Conservation (phyloP, 1,139 yeast species). For the Kurtzmaniella quercitrusa region DNA sequence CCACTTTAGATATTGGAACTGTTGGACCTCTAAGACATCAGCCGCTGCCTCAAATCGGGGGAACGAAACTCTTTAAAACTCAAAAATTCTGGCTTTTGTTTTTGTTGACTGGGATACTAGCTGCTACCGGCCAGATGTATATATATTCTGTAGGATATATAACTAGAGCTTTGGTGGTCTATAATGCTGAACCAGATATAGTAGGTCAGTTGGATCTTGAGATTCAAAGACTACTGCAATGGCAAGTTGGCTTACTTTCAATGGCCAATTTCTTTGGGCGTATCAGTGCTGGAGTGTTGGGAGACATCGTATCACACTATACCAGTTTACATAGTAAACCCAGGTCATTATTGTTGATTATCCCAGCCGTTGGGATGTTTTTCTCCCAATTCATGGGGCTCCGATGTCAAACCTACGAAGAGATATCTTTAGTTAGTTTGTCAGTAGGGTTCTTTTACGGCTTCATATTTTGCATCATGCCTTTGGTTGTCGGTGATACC, state of each 20-base stretch:
- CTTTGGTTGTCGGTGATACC: conserved; percentile 53
- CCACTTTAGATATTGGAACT: too few relatives aligned
- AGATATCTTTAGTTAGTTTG: conserved; percentile 36
- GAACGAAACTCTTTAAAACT: conserved; percentile 24
- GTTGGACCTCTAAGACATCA: conserved; percentile 4
- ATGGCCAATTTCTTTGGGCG: conserved; percentile 54
- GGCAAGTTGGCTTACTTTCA: conserved; percentile 54
- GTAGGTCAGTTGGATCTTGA: conserved; percentile 21
- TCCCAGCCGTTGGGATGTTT: conserved; percentile 42
- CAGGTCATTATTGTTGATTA: conserved; percentile 41
- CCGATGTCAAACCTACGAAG: conserved; percentile 20
- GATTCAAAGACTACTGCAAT: conserved; percentile 48
- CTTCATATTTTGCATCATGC: conserved; percentile 52
- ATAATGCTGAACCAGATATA: conserved; percentile 10
- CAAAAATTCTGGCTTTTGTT: conserved; percentile 48
- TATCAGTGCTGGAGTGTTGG: conserved; percentile 46
- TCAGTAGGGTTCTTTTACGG: conserved; percentile 56
- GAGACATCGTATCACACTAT: conserved; percentile 35
- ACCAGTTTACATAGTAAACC: conserved; percentile 38
- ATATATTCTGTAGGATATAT: conserved; percentile 60
- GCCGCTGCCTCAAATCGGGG: conserved; percentile 15
- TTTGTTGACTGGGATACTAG: conserved; percentile 43
- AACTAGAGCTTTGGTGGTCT: conserved; percentile 44
- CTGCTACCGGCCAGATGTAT: conserved; percentile 60
- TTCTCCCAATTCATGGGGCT: conserved; percentile 41